These are phyloP conservation scores for Penicillium glabrum DNA, from an alignment of 2,329 filamentous ascomycete species.

Conservation along the genomic window DNA sequence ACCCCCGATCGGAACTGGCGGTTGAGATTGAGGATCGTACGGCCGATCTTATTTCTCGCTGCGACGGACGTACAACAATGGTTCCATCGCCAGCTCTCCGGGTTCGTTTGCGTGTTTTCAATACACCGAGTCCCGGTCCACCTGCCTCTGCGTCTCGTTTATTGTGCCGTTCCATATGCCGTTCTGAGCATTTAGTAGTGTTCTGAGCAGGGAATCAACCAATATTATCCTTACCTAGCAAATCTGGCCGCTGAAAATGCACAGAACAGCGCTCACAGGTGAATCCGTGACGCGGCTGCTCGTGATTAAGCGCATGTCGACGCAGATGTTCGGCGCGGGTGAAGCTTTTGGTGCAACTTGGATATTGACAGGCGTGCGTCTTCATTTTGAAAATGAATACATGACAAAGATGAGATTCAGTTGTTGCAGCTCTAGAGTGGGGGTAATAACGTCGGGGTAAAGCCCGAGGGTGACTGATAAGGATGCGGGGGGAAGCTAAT, in stretches of 20 bases:
- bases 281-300: constrained; percentile 47
- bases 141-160: constrained; percentile 54
- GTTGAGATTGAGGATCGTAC: constrained; percentile 7
- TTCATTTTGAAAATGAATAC: constrained; percentile 7
- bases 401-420: background rate
- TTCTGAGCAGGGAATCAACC: background rate
- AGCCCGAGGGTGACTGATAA: constrained; percentile 15
- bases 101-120: constrained; percentile 53
- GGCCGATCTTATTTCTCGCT: constrained; percentile 21
- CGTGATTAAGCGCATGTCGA: constrained; percentile 59
- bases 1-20: constrained; percentile 10
- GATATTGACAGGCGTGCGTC: constrained; percentile 14
- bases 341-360: constrained; percentile 41
- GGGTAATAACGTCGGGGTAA: constrained; percentile 7
- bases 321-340: constrained; percentile 60
- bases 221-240: constrained; percentile 47
- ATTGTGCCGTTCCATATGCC: constrained; percentile 57
- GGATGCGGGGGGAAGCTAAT: constrained; percentile 11
- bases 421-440: background rate
- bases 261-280: constrained; percentile 61
- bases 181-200: constrained; percentile 41
- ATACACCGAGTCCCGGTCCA: constrained; percentile 45
- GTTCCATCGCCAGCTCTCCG: constrained; percentile 50
- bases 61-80: constrained; percentile 44
- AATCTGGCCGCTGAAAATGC: constrained; percentile 61